Conservation (phyloP, 257 asterid species). For the Rhazya stricta region DNA sequence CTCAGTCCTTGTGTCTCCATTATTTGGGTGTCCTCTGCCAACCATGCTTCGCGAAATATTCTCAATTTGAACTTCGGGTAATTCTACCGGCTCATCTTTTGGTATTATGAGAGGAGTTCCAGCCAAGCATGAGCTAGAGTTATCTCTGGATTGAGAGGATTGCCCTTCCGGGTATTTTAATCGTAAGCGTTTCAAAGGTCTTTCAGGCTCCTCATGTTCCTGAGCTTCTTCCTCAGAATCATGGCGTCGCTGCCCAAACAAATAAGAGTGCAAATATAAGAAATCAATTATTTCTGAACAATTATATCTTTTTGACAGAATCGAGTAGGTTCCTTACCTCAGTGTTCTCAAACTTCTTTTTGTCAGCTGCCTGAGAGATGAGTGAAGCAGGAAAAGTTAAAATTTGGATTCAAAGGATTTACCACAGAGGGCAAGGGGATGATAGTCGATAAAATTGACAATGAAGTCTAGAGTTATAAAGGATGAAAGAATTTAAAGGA, state of each 20-base stretch:
- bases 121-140: conserved; percentile 17
- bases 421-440: background rate
- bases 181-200: conserved; percentile 63
- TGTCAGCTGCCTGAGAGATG: conserved; percentile 19
- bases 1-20: conserved; percentile 22
- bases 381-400: background rate
- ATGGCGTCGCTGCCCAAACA: conserved; percentile 20
- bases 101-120: conserved; percentile 34
- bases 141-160: conserved; percentile 26
- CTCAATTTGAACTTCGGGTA: conserved; percentile 25
- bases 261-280: background rate
- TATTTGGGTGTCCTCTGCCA: conserved; percentile 26
- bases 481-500: background rate
- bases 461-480: background rate
- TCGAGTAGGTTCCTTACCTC: conserved; percentile 13
- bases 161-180: conserved; percentile 40
- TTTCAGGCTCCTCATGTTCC: conserved; percentile 42
- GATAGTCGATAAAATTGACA: background rate
- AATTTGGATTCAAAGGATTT: background rate
- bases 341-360: conserved; percentile 10
- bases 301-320: background rate
- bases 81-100: conserved; percentile 60
- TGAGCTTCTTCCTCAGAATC: conserved; percentile 45
- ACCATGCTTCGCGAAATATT: conserved; percentile 24
- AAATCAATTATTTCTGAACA: background rate